Evolutionary conservation across 2,329 filamentous ascomycete genomes (phyloP).

Genomic region (Fusarium denticulatum): DNA sequence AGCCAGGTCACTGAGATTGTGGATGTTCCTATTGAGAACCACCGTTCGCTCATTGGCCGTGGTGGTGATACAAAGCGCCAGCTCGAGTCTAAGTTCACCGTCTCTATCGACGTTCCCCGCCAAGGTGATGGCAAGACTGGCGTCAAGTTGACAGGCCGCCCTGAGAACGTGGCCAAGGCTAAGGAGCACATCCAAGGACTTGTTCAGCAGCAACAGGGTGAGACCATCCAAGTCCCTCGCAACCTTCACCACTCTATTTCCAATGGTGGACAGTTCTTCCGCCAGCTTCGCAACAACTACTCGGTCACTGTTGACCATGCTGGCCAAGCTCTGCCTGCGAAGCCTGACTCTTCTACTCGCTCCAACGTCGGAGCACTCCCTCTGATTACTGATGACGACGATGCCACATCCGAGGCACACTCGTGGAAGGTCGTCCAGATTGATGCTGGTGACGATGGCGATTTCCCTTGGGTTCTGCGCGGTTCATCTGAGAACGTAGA

Average conservation of each 20-base stretch:
- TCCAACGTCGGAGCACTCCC: conserved; percentile 75
- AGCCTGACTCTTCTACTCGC: conserved; percentile 65
- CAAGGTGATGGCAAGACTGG: conserved; percentile 86
- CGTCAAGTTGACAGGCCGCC: conserved; percentile 85
- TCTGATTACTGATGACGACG: conserved; percentile 90
- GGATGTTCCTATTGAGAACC: conserved; percentile 89
- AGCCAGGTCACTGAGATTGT: conserved; percentile 81
- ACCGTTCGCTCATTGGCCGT: conserved; percentile 89
- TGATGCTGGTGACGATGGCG: conserved; percentile 68
- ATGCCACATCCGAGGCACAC: conserved; percentile 71
- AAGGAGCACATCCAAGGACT: conserved; percentile 84
- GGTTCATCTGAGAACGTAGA: conserved; percentile 81
- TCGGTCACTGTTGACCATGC: conserved; percentile 93
- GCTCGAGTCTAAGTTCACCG: conserved; percentile 85
- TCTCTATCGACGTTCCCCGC: conserved; percentile 89
- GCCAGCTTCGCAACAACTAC: conserved; percentile 84
- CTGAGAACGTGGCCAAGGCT: conserved; percentile 82
- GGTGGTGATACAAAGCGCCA: conserved; percentile 87
- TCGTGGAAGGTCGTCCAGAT: conserved; percentile 84
- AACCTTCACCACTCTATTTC: conserved; percentile 85
- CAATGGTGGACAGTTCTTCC: conserved; percentile 94
- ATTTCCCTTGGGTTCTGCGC: conserved; percentile 90
- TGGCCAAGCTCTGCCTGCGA: conserved; percentile 79
- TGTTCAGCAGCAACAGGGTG: conserved; percentile 86
- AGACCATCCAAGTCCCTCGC: conserved; percentile 85